Percentiles rank a stretch among this genome's conserved stretches.
Evolutionary conservation across 306 rosid species (phyloP).

Genomic region (Rosa persica): DNA sequence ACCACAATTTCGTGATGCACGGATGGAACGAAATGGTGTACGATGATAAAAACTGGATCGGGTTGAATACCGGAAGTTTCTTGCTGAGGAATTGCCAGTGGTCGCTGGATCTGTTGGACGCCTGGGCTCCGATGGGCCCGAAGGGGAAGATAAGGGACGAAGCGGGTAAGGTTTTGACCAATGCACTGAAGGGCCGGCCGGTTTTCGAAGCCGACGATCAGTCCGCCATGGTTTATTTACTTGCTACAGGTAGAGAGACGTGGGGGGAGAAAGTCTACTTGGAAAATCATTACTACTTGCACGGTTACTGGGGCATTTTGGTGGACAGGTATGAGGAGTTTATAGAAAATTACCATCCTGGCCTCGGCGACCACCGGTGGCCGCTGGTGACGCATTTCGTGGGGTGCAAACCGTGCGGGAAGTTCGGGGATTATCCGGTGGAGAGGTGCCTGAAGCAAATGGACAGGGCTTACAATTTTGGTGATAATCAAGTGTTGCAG

Average conservation of each 20-base stretch:
- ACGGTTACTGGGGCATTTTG: conserved; percentile 91
- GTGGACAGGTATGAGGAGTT: conserved; percentile 82
- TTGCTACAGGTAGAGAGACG: conserved; percentile 46
- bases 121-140: conserved; percentile 98
- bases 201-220: conserved; percentile 91
- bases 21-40: conserved; percentile 89
- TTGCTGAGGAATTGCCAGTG: conserved; percentile 73
- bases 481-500: conserved; percentile 83
- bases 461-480: conserved; percentile 87
- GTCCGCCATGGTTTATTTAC: conserved; percentile 75
- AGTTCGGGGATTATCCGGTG: conserved; percentile 84
- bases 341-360: conserved; percentile 76
- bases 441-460: conserved; percentile 83
- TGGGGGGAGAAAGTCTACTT: conserved; percentile 84
- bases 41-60: conserved; percentile 81
- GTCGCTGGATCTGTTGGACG: conserved; percentile 80
- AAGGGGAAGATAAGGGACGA: conserved; percentile 80
- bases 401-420: conserved; percentile 94
- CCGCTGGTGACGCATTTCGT: conserved; percentile 93
- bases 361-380: conserved; percentile 87
- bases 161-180: conserved; percentile 72
- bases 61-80: conserved; percentile 78
- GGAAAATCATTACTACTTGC: conserved; percentile 66
- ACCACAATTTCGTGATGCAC: conserved; percentile 71
- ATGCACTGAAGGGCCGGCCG: conserved; percentile 62